Percentiles rank a stretch among this genome's conserved stretches.
These are phyloP conservation scores for Hanseniaspora thailandica DNA, from an alignment of 805 yeast species.

Conservation along the genomic window DNA sequence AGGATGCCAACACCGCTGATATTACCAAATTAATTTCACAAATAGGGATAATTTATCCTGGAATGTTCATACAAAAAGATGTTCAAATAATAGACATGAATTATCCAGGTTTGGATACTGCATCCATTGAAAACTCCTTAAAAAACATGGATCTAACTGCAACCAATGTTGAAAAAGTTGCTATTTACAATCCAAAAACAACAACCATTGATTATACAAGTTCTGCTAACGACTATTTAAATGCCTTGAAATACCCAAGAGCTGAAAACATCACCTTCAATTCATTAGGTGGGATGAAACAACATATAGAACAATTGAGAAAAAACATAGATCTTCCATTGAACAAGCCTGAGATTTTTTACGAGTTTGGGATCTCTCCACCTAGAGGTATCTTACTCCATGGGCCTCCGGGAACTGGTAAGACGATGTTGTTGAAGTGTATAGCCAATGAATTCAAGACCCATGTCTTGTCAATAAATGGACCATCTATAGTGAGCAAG, in stretches of 20 bases:
- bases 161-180: conserved; percentile 35
- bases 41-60: conserved; percentile 52
- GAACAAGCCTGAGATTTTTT: conserved; percentile 60
- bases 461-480: conserved; percentile 75
- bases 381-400: conserved; percentile 87
- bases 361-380: conserved; percentile 79
- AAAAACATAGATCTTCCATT: conserved; percentile 71
- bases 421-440: conserved; percentile 74
- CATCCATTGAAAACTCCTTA: conserved; percentile 22
- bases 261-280: conserved; percentile 37
- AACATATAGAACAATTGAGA: conserved; percentile 49
- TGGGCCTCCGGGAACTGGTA: conserved; percentile 97
- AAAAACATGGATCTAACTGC: conserved; percentile 31
- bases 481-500: conserved; percentile 84
- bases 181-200: conserved; percentile 30
- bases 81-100: conserved; percentile 22
- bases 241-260: conserved; percentile 33
- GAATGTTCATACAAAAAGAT: conserved; percentile 30
- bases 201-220: conserved; percentile 6
- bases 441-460: conserved; percentile 70
- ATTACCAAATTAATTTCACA: conserved; percentile 39
- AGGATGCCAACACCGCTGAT: conserved; percentile 23
- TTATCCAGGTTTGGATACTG: conserved; percentile 21
- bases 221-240: conserved; percentile 16
- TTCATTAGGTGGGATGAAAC: conserved; percentile 65